Evolutionary conservation across 495 filamentous ascomycete genomes (phyloP).

Genomic region (Talaromyces borbonicus): DNA sequence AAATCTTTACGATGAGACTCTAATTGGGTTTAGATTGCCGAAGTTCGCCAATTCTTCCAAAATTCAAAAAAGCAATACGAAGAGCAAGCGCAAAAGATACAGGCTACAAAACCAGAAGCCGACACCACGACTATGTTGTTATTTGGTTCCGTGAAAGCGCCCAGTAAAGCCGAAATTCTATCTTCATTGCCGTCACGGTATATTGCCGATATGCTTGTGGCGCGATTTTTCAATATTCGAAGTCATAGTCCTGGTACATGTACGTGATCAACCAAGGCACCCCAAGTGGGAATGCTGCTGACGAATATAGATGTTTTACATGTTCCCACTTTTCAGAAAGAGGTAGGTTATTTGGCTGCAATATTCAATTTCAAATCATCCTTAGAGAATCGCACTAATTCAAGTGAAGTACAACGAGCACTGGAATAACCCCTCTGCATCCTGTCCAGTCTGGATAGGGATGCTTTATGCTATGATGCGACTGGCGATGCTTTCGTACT

Average conservation of each 20-base stretch:
- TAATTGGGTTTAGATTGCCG: conserved; percentile 73
- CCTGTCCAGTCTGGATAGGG: conserved; percentile 80
- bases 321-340: conserved; percentile 72
- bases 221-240: conserved; percentile 67
- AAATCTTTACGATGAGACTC: no score
- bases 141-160: conserved; percentile 57
- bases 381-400: conserved; percentile 6
- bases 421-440: conserved; percentile 75
- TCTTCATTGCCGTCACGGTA: conserved; percentile 70
- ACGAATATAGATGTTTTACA: conserved; percentile 64
- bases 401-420: conserved; percentile 61
- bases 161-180: conserved; percentile 64
- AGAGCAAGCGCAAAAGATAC: conserved; percentile 52
- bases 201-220: conserved; percentile 68
- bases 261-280: conserved; percentile 9
- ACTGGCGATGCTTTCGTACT: conserved; percentile 84
- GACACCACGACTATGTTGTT: conserved; percentile 57
- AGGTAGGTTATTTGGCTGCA: conserved; percentile 23
- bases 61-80: conserved; percentile 61
- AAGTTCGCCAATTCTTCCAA: conserved; percentile 83
- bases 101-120: conserved; percentile 50
- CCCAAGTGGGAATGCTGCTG: conserved; percentile 19
- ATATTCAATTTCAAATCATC: not conserved
- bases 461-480: conserved; percentile 82
- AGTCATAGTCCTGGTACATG: conserved; percentile 41